Evolutionary conservation across 2,329 filamentous ascomycete species (phyloP), one percentile per base, ranked within the genome.

Genomic region (Trichoderma sp.): DNA sequence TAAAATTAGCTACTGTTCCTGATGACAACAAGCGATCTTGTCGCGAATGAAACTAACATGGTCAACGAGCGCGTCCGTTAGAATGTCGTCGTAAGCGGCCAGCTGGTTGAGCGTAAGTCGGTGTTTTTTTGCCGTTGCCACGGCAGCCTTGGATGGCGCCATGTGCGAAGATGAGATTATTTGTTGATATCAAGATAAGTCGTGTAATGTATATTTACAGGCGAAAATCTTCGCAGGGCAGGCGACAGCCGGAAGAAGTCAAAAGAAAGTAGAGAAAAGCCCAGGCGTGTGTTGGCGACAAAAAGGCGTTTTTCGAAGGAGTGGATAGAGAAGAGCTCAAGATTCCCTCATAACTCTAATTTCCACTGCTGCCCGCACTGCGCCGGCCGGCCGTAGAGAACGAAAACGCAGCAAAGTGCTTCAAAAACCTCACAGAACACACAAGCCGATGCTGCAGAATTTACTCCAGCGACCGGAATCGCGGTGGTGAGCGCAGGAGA

Each of bases 51-150:
- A 40, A 86, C 92, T 82, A 87, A 97, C 95, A 83, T 95, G 93
- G 81, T 99, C 96, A 71, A 99, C 90, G 65, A 99, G 89, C 74
- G 93, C 92, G 86, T 99, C 96, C 8, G 96, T 99, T 72, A 97
- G 85, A 73, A 98, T 90, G 81, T 99, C 96, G 82, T 99, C 96
- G 83, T 98, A 98, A 61, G 91, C 91, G 37, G 94, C 91, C 76
- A 99, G 84, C 84, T 97, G 94, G 71, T 91, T 89, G 74, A 98
- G 85, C 8, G 94, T 97, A 75, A 99, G 85, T 71, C 89, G 88
- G 77, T 91, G 89, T 82, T 87, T 91, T 80, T 91, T 87, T 14
- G 64, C 64, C 40, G 53, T 58, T 21, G 79, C 74, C 52, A 79
- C 65, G 72, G 79, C 71, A 27, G 73, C 73, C 64, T 79, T 78